Evolutionary conservation across 306 rosid genomes (phyloP).

Genomic region (Acacia confusa): DNA sequence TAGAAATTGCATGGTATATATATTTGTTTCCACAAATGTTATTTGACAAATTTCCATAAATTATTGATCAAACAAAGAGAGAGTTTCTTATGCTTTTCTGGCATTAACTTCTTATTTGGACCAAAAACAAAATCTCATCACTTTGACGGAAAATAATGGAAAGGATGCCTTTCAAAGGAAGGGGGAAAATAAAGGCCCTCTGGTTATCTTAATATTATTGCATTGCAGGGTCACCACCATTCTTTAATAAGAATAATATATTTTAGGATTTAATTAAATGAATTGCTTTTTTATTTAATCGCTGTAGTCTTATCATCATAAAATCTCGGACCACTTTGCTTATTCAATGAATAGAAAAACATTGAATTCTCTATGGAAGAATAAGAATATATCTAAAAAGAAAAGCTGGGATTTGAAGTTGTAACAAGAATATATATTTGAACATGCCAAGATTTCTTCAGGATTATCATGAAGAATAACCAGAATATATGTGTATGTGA

Average conservation of each 20-base stretch:
- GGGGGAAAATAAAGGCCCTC: slow-evolving; percentile 22
- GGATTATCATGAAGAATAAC: background rate
- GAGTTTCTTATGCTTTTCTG: background rate
- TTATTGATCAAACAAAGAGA: background rate
- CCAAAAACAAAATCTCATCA: slow-evolving; percentile 1
- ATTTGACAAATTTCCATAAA: slow-evolving; percentile 20
- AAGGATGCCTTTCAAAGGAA: slow-evolving; percentile 15
- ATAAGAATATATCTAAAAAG: background rate
- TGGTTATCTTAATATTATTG: background rate
- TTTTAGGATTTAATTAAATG: background rate
- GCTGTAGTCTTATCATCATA: slow-evolving; percentile 6
- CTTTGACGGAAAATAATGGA: background rate
- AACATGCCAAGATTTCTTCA: background rate
- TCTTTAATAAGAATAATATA: background rate
- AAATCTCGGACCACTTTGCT: slow-evolving; percentile 56
- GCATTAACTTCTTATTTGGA: background rate
- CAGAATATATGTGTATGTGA: background rate
- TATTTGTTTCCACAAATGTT: slow-evolving; percentile 12
- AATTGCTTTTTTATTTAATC: background rate
- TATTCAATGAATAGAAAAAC: background rate
- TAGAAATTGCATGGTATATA: background rate
- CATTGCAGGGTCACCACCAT: slow-evolving; percentile 16
- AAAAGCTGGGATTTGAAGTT: background rate
- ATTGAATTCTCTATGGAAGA: background rate
- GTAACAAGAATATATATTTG: background rate